These are phyloP conservation scores for Teratosphaeria gauchensis DNA, from an alignment of 2,329 filamentous ascomycete genomes.

Conservation along the genomic window DNA sequence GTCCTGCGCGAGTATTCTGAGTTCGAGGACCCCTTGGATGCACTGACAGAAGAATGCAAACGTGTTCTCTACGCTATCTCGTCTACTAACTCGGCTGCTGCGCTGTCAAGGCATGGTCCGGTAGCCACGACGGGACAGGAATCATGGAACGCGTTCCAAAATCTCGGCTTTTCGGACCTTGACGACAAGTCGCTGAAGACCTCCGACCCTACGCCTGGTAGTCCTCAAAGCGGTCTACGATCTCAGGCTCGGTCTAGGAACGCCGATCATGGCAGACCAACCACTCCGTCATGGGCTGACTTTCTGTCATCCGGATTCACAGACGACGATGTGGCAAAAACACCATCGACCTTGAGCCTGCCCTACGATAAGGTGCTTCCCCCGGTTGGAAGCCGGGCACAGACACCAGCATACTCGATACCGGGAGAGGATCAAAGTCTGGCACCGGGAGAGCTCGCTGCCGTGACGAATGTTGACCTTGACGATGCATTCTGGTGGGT, in stretches of 20 bases:
- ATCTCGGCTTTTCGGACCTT: constrained; percentile 77
- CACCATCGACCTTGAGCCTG: constrained; percentile 54
- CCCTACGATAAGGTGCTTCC: constrained; percentile 87
- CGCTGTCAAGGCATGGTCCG: constrained; percentile 43
- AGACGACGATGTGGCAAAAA: constrained; percentile 53
- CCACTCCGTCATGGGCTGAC: constrained; percentile 95
- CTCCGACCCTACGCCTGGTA: constrained; percentile 13
- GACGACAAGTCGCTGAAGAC: constrained; percentile 30
- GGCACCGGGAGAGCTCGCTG: constrained; percentile 89
- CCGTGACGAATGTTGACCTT: constrained; percentile 73
- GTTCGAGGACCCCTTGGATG: constrained; percentile 79
- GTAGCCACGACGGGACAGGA: constrained; percentile 53
- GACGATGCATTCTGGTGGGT: constrained; percentile 99
- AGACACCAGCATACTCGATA: constrained; percentile 40
- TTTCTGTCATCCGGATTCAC: constrained; percentile 90
- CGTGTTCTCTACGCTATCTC: constrained; percentile 85
- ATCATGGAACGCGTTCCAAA: constrained; percentile 94
- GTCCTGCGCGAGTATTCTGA: constrained; percentile 79
- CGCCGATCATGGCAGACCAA: constrained; percentile 65
- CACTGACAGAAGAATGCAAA: constrained; percentile 86
- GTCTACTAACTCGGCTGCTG: constrained; percentile 74
- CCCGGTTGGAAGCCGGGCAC: constrained; percentile 68
- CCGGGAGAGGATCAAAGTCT: constrained; percentile 53
- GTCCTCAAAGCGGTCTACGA: constrained; percentile 38
- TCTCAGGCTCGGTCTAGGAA: constrained; percentile 57